Evolutionary conservation across 805 yeast species (phyloP).

Genomic region (Hanseniaspora jakobsenii): DNA sequence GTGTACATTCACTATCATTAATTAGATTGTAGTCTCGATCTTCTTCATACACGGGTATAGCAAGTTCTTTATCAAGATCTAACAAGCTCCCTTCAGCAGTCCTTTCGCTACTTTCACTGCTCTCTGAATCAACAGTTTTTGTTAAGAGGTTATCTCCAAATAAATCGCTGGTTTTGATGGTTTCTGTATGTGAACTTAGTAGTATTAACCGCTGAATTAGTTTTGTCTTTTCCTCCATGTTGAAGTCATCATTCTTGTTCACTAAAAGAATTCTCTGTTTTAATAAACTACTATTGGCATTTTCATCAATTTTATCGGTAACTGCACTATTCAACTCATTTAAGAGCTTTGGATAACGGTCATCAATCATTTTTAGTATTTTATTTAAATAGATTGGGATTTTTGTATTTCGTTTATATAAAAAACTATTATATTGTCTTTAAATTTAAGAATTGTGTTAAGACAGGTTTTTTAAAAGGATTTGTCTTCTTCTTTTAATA

Average conservation of each 20-base stretch:
- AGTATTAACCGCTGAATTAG: not conserved
- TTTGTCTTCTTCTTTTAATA: too few species aligned
- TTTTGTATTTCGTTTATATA: too few species aligned
- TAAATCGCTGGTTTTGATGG: not conserved
- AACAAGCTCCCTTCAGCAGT: too few species aligned
- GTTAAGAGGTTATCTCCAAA: not conserved
- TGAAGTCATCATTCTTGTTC: not conserved
- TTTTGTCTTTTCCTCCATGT: not conserved
- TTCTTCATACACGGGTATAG: too few species aligned
- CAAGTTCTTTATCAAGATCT: too few species aligned
- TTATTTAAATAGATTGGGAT: too few species aligned
- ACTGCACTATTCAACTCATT: not conserved
- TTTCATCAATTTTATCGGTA: not conserved
- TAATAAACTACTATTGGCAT: too few species aligned
- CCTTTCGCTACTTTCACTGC: not conserved
- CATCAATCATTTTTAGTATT: not conserved
- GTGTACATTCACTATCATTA: not conserved
- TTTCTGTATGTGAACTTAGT: not conserved
- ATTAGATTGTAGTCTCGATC: conserved; percentile 5
- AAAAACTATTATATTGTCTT: not conserved
- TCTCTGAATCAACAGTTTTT: not conserved
- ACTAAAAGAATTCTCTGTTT: not conserved
- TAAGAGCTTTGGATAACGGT: not conserved
- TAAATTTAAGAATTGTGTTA: too few species aligned
- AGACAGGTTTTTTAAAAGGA: too few species aligned